Base-by-base conservation (phyloP, 2,329 filamentous ascomycete species). In the Lachnellula willkommii region DNA sequence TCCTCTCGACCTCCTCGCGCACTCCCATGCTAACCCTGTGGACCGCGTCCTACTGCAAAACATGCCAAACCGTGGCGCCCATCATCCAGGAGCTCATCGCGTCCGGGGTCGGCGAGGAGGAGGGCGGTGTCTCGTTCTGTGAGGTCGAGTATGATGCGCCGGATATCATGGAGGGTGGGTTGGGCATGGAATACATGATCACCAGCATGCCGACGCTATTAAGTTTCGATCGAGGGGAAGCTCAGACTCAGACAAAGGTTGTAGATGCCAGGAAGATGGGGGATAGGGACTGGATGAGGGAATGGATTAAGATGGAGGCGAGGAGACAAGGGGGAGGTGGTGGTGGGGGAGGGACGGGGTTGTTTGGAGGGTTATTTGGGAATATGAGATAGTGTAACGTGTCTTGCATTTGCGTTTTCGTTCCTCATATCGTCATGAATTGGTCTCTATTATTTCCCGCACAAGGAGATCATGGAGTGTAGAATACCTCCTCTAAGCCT, bases 401-500 rank as follows among this genome's bases (percentile, higher is more conserved):
- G 17, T 39, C 45, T 42, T 56, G 52, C 4, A 48, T 36, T 50
- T 48, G 14, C 15, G 50, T 32, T 32, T 15, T 57, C 57, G 37
- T 53, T 26, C 57, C 48, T 60, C 52, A 40, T 55, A 28, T 52
- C 50, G 51, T 53, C 52, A 17, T 51, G 39, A 46, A 11, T 20
- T 28, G 11, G 17, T 39, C 9, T 24, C 4, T 6, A 8, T 9
- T 17, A n/a, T 47, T 2, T 24, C n/a, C n/a, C 22, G 11, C 14
- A 32, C 32, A 22, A 47, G 42, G 22, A 11, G n/a, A 24, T 75
- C 61, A 85, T 26, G 79, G 71, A 53, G 73, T 69, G 66, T 85
- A 84, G 66, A 89, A 89, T 3, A 89, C 84, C 72, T 89, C 85
- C 68, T 88, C 83, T 20, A 86, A 68, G 2, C 78, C 78, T 66